These are phyloP conservation scores for Macrolepiota fuliginosa DNA, from an alignment of 768 basidiomycete genomes.

Conservation along the genomic window DNA sequence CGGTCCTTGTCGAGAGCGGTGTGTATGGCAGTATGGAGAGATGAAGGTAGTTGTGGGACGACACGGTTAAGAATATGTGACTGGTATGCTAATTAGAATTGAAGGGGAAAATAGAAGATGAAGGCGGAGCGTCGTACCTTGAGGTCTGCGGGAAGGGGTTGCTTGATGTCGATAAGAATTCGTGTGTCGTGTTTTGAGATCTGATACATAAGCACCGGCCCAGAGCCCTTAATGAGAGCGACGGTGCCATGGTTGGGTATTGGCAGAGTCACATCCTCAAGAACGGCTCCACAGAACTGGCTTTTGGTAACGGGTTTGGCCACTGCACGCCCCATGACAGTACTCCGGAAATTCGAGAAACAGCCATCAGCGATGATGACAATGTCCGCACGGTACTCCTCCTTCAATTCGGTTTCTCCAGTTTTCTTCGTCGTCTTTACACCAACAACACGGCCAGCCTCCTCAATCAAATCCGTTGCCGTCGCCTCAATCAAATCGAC, in stretches of 20 bases:
- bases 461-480: constrained; percentile 71
- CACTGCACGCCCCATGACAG: constrained; percentile 54
- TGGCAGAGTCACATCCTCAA: constrained; percentile 74
- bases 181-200: constrained; percentile 87
- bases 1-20: constrained; percentile 76
- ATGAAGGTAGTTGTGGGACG: constrained; percentile 76
- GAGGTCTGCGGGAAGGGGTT: constrained; percentile 78
- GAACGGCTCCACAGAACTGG: constrained; percentile 82
- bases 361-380: constrained; percentile 93
- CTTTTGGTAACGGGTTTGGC: constrained; percentile 58
- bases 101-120: neutral
- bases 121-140: constrained; percentile 45
- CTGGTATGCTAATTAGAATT: constrained; percentile 31
- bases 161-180: constrained; percentile 89
- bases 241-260: constrained; percentile 84
- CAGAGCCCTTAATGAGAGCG: constrained; percentile 71
- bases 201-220: constrained; percentile 92
- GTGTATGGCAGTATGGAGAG: constrained; percentile 63
- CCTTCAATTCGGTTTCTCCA: constrained; percentile 28
- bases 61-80: constrained; percentile 69
- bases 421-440: constrained; percentile 55
- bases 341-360: constrained; percentile 84
- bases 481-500: constrained; percentile 87
- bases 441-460: constrained; percentile 55
- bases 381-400: constrained; percentile 66